These are phyloP conservation scores for Saitozyma podzolica DNA, from an alignment of 768 basidiomycete species.

Conservation along the genomic window DNA sequence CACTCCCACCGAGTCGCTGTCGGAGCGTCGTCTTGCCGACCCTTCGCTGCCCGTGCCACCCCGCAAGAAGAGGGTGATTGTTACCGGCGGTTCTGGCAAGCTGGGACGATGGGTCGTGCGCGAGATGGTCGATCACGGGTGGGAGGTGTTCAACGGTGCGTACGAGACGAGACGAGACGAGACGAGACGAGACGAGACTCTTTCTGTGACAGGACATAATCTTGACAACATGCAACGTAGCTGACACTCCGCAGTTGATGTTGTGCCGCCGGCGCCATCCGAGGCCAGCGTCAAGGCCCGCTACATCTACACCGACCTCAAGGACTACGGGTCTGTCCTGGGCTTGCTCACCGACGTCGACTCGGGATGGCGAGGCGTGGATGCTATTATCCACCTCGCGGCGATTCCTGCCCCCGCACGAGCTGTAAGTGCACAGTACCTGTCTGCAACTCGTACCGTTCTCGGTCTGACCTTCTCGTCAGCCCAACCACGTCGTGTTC, in stretches of 20 bases:
- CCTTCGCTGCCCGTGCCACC: constrained; percentile 13
- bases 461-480: neutral
- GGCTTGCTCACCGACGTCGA: constrained; percentile 34
- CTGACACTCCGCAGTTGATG: constrained; percentile 27
- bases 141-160: constrained; percentile 42
- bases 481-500: constrained; percentile 48
- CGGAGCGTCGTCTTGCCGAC: constrained; percentile 28
- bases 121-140: constrained; percentile 45
- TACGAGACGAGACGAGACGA: neutral
- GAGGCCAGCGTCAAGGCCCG: constrained; percentile 29
- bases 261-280: constrained; percentile 24
- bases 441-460: neutral
- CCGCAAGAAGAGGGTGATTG: constrained; percentile 36
- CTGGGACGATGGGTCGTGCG: constrained; percentile 42
- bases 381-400: constrained; percentile 47
- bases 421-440: constrained; percentile 22
- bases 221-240: neutral
- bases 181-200: neutral
- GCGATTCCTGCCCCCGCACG: constrained; percentile 42
- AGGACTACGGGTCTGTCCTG: constrained; percentile 47
- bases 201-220: too few species aligned
- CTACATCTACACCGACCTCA: constrained; percentile 40
- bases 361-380: constrained; percentile 33
- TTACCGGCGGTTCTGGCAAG: constrained; percentile 41
- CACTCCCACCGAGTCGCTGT: constrained; percentile 21